Percentiles rank a stretch among this genome's conserved stretches.
Conservation (phyloP, 2,329 filamentous ascomycete genomes). For the Cordyceps fumosorosea region DNA sequence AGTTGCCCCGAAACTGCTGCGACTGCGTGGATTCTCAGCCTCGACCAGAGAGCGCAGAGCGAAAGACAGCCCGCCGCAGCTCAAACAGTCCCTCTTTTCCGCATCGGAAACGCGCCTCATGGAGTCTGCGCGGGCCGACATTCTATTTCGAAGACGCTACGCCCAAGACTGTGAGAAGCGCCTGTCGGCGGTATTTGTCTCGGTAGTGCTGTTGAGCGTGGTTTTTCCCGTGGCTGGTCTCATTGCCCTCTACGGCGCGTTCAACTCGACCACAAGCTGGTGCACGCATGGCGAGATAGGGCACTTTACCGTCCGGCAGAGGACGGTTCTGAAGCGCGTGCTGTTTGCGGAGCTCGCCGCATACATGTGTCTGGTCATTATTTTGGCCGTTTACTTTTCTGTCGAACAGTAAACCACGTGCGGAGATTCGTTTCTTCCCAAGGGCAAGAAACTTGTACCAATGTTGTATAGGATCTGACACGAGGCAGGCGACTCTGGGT, state of each 20-base stretch:
- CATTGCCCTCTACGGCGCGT: constrained; percentile 36
- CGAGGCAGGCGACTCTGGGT: background rate
- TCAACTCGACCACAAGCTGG: constrained; percentile 42
- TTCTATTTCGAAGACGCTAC: constrained; percentile 23
- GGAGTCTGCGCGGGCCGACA: constrained; percentile 24
- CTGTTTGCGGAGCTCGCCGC: constrained; percentile 30
- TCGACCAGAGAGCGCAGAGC: constrained; percentile 17
- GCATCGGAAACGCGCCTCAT: constrained; percentile 26
- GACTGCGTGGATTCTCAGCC: constrained; percentile 21
- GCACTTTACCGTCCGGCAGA: constrained; percentile 28
- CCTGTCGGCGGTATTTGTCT: constrained; percentile 31
- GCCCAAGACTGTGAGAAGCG: constrained; percentile 23
- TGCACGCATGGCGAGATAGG: constrained; percentile 40
- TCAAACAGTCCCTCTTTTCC: constrained; percentile 21
- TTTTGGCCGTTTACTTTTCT: constrained; percentile 27
- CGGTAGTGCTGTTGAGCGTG: constrained; percentile 32
- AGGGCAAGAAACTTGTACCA: background rate
- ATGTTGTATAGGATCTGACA: constrained; percentile 11
- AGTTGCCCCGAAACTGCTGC: constrained; percentile 16
- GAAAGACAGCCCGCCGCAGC: background rate
- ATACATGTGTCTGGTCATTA: constrained; percentile 26
- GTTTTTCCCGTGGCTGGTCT: constrained; percentile 42
- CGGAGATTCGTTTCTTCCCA: constrained; percentile 11
- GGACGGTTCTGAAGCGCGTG: constrained; percentile 27
- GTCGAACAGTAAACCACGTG: constrained; percentile 4